Evolutionary conservation across 108 stramenopile species (phyloP).

Genomic region (Schizochytrium sp.): DNA sequence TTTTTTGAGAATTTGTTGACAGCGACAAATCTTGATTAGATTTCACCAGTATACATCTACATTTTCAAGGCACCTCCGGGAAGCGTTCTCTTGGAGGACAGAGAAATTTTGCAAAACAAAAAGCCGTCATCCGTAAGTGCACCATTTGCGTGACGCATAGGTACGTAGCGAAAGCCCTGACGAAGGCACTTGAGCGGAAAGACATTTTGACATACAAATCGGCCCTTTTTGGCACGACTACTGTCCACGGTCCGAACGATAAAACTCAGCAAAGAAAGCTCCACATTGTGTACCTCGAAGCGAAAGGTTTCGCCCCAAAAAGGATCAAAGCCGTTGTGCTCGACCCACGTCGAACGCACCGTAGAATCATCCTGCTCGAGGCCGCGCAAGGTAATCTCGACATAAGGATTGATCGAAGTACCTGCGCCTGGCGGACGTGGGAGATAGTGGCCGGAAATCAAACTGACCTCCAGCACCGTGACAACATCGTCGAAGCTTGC

Average conservation of each 20-base stretch:
- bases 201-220: neutral
- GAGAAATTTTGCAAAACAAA: neutral
- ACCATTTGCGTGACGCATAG: neutral
- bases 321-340: slow-evolving; percentile 53
- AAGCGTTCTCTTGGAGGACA: neutral
- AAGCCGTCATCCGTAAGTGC: neutral
- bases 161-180: neutral
- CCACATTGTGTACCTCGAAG: neutral
- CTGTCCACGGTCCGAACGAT: neutral
- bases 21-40: too few species aligned
- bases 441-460: slow-evolving; percentile 28
- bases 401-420: slow-evolving; percentile 48
- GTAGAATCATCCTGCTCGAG: neutral
- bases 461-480: neutral
- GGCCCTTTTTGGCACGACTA: neutral
- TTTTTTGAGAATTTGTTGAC: too few species aligned
- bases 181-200: neutral
- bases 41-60: too few species aligned
- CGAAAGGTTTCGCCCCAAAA: slow-evolving; percentile 29
- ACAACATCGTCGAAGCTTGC: neutral
- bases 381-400: slow-evolving; percentile 22
- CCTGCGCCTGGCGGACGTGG: slow-evolving; percentile 35
- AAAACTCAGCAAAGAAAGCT: neutral
- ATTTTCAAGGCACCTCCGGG: too few species aligned
- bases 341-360: slow-evolving; percentile 13